Evolutionary conservation across 1,284 basidiomycete genomes (phyloP).

Genomic region (Ceratobasidium sp.): DNA sequence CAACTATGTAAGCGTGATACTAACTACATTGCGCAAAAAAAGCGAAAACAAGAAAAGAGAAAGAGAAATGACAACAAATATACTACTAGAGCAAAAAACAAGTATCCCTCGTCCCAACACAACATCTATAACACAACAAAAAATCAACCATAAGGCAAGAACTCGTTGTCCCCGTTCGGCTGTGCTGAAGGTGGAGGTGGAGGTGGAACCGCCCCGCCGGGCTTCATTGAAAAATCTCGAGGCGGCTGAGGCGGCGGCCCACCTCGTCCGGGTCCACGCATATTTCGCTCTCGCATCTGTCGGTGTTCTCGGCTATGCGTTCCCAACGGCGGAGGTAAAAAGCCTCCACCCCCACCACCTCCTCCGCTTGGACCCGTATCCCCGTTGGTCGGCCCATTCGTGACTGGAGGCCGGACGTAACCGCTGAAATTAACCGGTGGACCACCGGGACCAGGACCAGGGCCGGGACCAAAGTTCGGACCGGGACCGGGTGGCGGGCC

Average conservation of each 20-base stretch:
- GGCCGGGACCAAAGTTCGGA: constrained; percentile 16
- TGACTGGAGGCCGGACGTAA: constrained; percentile 3
- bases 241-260: neutral
- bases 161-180: neutral
- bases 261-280: constrained; percentile 14
- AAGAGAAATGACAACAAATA: neutral
- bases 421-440: constrained; percentile 35
- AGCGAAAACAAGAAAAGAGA: neutral
- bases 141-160: neutral
- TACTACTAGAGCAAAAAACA: no score
- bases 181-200: neutral
- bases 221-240: neutral
- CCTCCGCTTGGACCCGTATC: neutral
- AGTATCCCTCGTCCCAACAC: neutral
- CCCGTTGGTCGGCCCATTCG: neutral
- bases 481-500: constrained; percentile 11
- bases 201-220: constrained; percentile 1
- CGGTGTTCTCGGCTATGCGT: constrained; percentile 41
- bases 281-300: constrained; percentile 36
- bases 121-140: neutral
- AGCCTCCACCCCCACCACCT: constrained; percentile 5
- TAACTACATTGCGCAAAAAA: constrained; percentile 31
- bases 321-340: constrained; percentile 21
- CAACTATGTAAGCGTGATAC: constrained; percentile 36
- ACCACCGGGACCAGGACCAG: constrained; percentile 4